Evolutionary conservation across 257 asterid genomes (phyloP).

Genomic region (Solanum lycopersicoides): DNA sequence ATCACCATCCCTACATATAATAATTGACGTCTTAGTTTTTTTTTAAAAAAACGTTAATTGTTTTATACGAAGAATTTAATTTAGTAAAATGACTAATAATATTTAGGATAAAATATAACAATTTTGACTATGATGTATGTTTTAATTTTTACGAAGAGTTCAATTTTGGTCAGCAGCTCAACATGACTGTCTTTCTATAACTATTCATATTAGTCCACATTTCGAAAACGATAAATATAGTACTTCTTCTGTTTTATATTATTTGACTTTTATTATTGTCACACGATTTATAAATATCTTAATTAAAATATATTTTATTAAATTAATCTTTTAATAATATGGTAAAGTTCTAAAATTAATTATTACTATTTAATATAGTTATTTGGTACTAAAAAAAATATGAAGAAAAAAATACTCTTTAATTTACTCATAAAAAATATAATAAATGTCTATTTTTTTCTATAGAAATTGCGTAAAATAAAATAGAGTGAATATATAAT

Average conservation of each 20-base stretch:
- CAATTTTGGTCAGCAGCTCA: background rate
- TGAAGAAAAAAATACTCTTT: background rate
- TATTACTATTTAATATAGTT: background rate
- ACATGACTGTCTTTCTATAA: background rate
- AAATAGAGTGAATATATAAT: background rate
- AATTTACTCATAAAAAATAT: background rate
- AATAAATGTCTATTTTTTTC: background rate
- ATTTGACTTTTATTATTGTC: background rate
- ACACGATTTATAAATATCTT: background rate
- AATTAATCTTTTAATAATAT: background rate
- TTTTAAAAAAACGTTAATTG: background rate
- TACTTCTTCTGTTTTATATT: too few species aligned
- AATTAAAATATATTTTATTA: background rate
- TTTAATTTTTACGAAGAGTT: background rate
- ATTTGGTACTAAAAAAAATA: too few species aligned
- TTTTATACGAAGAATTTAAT: background rate
- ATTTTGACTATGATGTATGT: background rate
- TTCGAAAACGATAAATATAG: background rate
- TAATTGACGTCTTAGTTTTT: background rate
- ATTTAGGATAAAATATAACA: background rate
- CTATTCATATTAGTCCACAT: background rate
- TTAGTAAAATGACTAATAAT: background rate
- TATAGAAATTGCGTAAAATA: background rate
- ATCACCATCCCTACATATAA: background rate
- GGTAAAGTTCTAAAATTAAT: background rate